Conservation (phyloP, 371 early-diverging fungal species). For the Blastocladiella emersonii region DNA sequence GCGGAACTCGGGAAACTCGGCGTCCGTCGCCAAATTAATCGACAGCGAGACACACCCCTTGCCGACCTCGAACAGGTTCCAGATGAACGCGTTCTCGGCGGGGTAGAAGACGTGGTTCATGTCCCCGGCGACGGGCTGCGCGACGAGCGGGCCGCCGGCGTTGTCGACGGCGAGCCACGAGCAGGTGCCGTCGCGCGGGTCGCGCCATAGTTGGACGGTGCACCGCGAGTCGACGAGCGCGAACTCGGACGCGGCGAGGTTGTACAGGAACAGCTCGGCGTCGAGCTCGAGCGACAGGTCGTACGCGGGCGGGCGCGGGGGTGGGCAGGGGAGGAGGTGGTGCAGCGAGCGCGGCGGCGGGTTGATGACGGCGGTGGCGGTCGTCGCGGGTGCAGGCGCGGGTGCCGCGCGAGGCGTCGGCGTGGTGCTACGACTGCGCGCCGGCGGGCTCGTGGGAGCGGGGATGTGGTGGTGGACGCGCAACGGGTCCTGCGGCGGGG, state of each 20-base stretch:
- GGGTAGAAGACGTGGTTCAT: constrained; percentile 56
- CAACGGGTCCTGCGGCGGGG: too few relatives aligned
- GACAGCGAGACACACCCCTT: neutral
- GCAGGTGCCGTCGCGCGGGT: neutral
- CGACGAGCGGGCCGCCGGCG: constrained; percentile 23
- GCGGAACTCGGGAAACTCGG: neutral
- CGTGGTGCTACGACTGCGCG: too few relatives aligned
- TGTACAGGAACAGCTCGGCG: constrained; percentile 43
- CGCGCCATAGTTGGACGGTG: neutral
- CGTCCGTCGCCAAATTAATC: neutral
- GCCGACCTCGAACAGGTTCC: constrained; percentile 22
- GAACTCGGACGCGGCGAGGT: constrained; percentile 29
- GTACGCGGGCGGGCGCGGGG: too few relatives aligned
- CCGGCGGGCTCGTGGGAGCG: too few relatives aligned
- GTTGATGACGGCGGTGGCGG: too few relatives aligned
- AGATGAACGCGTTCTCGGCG: constrained; percentile 18
- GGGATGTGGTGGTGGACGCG: too few relatives aligned
- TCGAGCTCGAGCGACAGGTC: constrained; percentile 17
- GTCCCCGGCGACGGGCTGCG: constrained; percentile 46
- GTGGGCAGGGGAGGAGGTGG: too few relatives aligned
- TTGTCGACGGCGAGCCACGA: constrained; percentile 42
- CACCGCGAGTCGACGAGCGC: constrained; percentile 17
- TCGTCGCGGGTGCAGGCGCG: too few relatives aligned
- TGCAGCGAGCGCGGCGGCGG: too few relatives aligned
- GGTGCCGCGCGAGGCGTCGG: too few relatives aligned